Evolutionary conservation across 306 rosid species (phyloP).

Genomic region (Glycine latifolia): DNA sequence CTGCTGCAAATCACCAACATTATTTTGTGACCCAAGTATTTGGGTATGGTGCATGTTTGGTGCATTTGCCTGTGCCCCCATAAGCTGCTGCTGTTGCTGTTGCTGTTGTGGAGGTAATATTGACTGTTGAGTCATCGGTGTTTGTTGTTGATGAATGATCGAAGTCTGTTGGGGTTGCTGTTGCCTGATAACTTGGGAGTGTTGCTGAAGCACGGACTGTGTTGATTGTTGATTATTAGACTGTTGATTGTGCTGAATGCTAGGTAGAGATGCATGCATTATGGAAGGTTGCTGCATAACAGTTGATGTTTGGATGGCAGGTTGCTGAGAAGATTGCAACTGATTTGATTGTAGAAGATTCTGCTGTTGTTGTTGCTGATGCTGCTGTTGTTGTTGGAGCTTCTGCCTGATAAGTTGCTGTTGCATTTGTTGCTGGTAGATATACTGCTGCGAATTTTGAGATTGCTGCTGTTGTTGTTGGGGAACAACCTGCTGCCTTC

Average conservation of each 20-base stretch:
- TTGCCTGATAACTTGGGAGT: constrained; percentile 89
- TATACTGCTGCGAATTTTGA: constrained; percentile 78
- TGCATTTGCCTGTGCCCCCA: constrained; percentile 77
- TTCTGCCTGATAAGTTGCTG: constrained; percentile 77
- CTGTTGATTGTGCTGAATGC: constrained; percentile 83
- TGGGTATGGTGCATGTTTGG: constrained; percentile 74
- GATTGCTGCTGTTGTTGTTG: constrained; percentile 82
- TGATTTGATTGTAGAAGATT: constrained; percentile 81
- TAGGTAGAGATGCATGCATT: constrained; percentile 66
- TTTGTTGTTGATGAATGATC: constrained; percentile 72
- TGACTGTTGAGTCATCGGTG: constrained; percentile 73
- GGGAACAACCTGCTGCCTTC: constrained; percentile 79
- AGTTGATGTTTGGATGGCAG: constrained; percentile 75
- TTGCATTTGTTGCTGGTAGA: constrained; percentile 68
- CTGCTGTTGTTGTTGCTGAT: constrained; percentile 72
- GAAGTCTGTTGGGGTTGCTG: constrained; percentile 81
- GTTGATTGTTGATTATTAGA: constrained; percentile 74
- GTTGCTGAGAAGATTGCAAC: constrained; percentile 87
- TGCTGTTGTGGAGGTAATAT: constrained; percentile 75
- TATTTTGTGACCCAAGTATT: constrained; percentile 72
- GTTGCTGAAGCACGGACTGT: constrained; percentile 87
- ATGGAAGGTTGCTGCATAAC: constrained; percentile 73
- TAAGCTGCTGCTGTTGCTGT: constrained; percentile 70
- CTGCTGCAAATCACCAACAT: constrained; percentile 88
- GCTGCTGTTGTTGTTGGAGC: constrained; percentile 67